phyloP scores from a whole-genome alignment of 2,329 filamentous ascomycete genomes.

The Aspergillus calidoustus region DNA sequence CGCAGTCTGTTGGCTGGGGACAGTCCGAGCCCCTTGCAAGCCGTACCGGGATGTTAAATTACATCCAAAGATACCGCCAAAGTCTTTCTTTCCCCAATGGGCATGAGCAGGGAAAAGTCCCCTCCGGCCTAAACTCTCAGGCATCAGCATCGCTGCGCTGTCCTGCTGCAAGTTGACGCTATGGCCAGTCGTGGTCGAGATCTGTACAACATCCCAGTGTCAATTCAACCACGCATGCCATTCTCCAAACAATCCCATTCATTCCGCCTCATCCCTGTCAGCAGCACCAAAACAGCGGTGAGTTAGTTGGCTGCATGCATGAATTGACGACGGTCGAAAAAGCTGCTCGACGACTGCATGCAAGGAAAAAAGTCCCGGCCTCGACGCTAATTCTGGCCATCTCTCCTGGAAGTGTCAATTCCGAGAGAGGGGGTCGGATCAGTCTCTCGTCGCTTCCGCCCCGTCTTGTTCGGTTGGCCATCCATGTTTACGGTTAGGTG shows the following conservation, averaged over 20 bases:
- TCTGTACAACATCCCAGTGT: neutral
- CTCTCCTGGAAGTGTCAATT: neutral
- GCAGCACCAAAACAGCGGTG: constrained; percentile 2
- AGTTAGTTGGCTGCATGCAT: constrained; percentile 2
- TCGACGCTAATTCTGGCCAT: neutral
- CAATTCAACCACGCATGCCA: neutral
- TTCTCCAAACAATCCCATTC: neutral
- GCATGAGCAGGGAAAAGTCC: neutral
- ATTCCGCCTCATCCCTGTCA: neutral
- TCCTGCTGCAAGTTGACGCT: neutral
- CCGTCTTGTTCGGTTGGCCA: neutral
- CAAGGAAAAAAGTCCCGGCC: neutral
- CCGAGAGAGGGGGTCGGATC: neutral
- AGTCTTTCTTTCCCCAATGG: neutral
- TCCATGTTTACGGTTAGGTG: neutral
- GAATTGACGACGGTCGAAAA: neutral
- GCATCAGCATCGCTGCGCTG: neutral
- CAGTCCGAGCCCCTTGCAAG: neutral
- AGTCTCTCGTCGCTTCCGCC: no score
- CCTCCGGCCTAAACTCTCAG: neutral
- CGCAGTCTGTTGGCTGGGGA: neutral
- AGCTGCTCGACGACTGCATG: neutral
- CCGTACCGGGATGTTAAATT: constrained; percentile 7
- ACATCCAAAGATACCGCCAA: neutral
- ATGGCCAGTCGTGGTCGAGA: neutral